Evolutionary conservation across 441 rosid genomes (phyloP), one percentile per base, ranked within the genome.

Genomic region (Dalechampia spathulata): DNA sequence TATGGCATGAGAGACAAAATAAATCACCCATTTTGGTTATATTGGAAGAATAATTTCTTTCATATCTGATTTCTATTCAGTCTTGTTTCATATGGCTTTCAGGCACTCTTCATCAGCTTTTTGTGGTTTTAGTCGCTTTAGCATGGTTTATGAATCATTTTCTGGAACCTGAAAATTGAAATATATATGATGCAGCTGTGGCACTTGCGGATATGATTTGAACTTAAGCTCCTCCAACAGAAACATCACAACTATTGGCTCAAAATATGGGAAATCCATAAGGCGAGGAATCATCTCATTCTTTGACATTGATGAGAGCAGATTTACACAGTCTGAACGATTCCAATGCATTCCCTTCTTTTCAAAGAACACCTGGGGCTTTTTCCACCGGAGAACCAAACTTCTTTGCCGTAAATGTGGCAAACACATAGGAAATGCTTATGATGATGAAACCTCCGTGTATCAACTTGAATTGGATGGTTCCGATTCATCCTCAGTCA

Each of bases 361-460:
- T 45, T 84, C 84, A 1, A 81, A 67, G 72, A 57, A 65, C 52
- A 72, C 87, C 0, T 81, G 83, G 86, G 78, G 87, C 26, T 66
- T 84, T 25, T 80, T 89, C 72, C 80, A 77, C 54, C 75, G 62
- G 41, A 85, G 78, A 76, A 87, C 92, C 48, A 90, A 81, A 77
- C 95, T 92, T 54, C 89, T 92, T 12, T 92, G 96, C 67, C 84
- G 95, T 20, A 85, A 87, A 74, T 92, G 99, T 67, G 88, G 84
- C 37, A 87, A 85, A 50, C 73, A 72, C 49, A 80, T 89, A 19
- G 97, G 99, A 69, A 63, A 64, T 65, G 94, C 95, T 16, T 75
- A 76, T 67, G 65, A 72, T 10, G 75, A 73, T 36, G 82, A 73
- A 61, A 49, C 83, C 44, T 64, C 86, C 21, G 66, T 70, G 4